phyloP scores from a whole-genome alignment of 2,329 filamentous ascomycete genomes.

The Bimuria novae-zelandiae region DNA sequence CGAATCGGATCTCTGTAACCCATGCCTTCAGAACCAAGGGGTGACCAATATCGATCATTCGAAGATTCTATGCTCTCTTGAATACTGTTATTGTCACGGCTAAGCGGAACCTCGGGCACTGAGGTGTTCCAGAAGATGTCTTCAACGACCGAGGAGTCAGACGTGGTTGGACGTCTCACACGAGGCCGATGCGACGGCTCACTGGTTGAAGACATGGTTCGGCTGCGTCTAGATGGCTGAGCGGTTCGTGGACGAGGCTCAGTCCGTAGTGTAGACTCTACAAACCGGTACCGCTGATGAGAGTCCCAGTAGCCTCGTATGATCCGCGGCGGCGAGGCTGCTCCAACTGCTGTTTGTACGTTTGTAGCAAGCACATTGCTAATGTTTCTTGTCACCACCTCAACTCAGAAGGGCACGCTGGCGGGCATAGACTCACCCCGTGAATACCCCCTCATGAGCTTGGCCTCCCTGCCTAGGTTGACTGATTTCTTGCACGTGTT shows the following conservation, averaged over 20 bases:
- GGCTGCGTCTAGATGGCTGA: slow-evolving; percentile 9
- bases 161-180: slow-evolving; percentile 1
- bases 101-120: slow-evolving; percentile 1
- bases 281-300: slow-evolving; percentile 14
- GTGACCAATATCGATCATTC: slow-evolving; percentile 10
- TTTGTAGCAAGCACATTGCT: slow-evolving; percentile 10
- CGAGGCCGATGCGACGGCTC: slow-evolving; percentile 17
- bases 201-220: slow-evolving; percentile 33
- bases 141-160: slow-evolving; percentile 10
- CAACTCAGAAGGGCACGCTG: not conserved
- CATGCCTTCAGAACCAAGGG: slow-evolving; percentile 5
- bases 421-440: not conserved
- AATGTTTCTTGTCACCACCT: not conserved
- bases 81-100: not conserved
- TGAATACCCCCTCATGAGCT: slow-evolving; percentile 2
- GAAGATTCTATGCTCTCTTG: slow-evolving; percentile 5
- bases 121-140: slow-evolving; percentile 22
- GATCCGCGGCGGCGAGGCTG: slow-evolving; percentile 9
- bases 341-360: slow-evolving; percentile 2
- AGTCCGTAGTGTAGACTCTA: slow-evolving; percentile 11
- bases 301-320: slow-evolving; percentile 17
- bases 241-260: slow-evolving; percentile 12
- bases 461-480: slow-evolving; percentile 12
- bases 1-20: not conserved
- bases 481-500: slow-evolving; percentile 21